A percentile compares a stretch with the other conserved stretches of the same genome.
phyloP scores from a whole-genome alignment of 73 alveolate species.

The Paramecium caudatum region DNA sequence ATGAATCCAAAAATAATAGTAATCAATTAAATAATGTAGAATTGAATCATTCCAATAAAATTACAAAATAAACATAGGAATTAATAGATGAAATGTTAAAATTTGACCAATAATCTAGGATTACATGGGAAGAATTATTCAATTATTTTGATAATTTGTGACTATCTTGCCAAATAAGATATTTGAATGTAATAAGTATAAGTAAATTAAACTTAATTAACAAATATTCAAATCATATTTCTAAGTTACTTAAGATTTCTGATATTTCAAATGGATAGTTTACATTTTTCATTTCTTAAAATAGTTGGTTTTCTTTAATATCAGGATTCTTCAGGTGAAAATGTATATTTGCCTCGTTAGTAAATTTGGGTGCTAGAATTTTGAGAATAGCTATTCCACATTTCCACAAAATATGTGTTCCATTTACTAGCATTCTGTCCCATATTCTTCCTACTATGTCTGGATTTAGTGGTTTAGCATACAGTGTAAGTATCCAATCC shows the following conservation, averaged over 20 bases:
- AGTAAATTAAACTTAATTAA: too few relatives aligned
- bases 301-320: constrained; percentile 9
- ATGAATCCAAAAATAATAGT: constrained; percentile 28
- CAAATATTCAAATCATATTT: too few relatives aligned
- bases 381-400: constrained; percentile 51
- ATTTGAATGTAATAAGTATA: constrained; percentile 28
- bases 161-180: background rate
- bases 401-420: constrained; percentile 28
- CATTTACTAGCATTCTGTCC: constrained; percentile 40
- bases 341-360: background rate
- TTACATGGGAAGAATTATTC: constrained; percentile 6
- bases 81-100: background rate
- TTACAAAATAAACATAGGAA: background rate
- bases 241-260: constrained; percentile 9
- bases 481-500: constrained; percentile 34
- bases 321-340: constrained; percentile 3
- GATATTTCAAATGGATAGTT: constrained; percentile 19
- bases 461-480: constrained; percentile 24
- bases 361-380: background rate
- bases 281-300: constrained; percentile 20
- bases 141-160: background rate
- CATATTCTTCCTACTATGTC: constrained; percentile 56
- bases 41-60: background rate
- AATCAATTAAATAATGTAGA: constrained; percentile 3
- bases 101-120: background rate